Evolutionary conservation across 108 stramenopile species (phyloP), one percentile per base, ranked within the genome.

Genomic region (Nitzschia palea): DNA sequence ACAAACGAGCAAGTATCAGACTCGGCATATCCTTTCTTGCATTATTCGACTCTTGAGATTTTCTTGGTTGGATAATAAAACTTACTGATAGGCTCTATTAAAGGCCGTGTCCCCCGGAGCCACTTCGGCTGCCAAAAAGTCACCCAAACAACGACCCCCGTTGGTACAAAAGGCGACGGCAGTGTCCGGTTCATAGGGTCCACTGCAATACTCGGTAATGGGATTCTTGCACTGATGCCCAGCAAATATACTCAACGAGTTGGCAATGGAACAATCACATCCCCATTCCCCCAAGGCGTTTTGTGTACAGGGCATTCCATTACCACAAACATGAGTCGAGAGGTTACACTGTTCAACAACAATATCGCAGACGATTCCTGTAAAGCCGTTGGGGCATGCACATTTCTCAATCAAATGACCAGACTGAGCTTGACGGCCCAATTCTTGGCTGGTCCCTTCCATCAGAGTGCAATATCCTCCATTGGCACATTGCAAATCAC

Each of bases 391-490:
- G 2, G 58, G 63, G 55, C 86, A 85, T 18, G 77, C 51, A 47
- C 86, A 85, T 52, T 67, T 45, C 51, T 83, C 66, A 61, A 88
- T 62, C 44, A 88, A 45, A 20, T 65, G 59, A 22, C 84, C 84
- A 22, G 62, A 52, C 31, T 75, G 66, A 15, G 76, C 77, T 30
- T 66, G 45, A 17, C 67, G 44, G 0, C 55, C 33, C 20, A 88
- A 73, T 23, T 70, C 68, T 29, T 62, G 32, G 18, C 32, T 32
- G 23, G 80, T 69, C 32, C 68, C 55, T 5, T 70, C 70, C 3
- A 81, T 57, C 44, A 76, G 76, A 33, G 36, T 50, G 44, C 86
- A 88, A 42, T 80, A 75, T 30, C 86, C 86, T 12, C 83, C 80
- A 42, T 88, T 85, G 23, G 42, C 30, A 59, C 82, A 85, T 10